Percentiles rank a stretch among this genome's conserved stretches.
These are phyloP conservation scores for Xylariaceae sp. DNA, from an alignment of 2,329 filamentous ascomycete genomes.

Conservation along the genomic window DNA sequence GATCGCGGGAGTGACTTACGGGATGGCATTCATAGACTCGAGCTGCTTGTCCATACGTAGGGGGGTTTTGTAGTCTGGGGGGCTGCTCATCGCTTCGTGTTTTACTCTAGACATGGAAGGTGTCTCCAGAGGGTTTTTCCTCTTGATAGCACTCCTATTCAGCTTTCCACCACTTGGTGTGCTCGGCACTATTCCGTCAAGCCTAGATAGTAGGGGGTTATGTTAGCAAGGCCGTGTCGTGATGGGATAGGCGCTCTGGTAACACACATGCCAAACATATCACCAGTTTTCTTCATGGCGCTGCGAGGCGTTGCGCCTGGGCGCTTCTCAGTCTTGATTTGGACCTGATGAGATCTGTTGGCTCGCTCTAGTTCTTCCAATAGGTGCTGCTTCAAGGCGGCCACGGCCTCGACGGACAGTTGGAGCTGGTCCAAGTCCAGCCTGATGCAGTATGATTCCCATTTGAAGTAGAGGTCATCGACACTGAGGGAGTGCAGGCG, in stretches of 20 bases:
- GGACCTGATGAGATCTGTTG: conserved; percentile 57
- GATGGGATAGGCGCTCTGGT: neutral
- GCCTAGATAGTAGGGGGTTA: conserved; percentile 34
- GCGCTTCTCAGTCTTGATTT: conserved; percentile 59
- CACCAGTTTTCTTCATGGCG: conserved; percentile 47
- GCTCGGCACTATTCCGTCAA: conserved; percentile 64
- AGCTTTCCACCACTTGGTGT: conserved; percentile 49
- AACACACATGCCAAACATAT: conserved; percentile 78
- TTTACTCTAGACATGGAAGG: conserved; percentile 45
- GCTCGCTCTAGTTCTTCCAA: conserved; percentile 79
- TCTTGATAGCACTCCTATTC: conserved; percentile 35
- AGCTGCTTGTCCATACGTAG: conserved; percentile 37
- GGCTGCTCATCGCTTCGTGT: conserved; percentile 40
- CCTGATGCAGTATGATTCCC: conserved; percentile 96
- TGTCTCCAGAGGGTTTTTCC: conserved; percentile 39
- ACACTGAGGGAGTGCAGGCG: conserved; percentile 73
- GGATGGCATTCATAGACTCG: conserved; percentile 35
- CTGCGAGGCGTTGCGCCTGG: conserved; percentile 58
- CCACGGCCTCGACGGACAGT: conserved; percentile 63
- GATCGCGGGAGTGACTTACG: conserved; percentile 32
- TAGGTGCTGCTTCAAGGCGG: conserved; percentile 78
- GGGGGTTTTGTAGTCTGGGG: conserved; percentile 41
- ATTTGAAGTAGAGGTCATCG: conserved; percentile 95
- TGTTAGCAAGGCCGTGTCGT: conserved; percentile 1
- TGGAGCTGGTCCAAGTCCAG: conserved; percentile 77